Conservation (phyloP, 2,329 filamentous ascomycete genomes). For the Calonectria fujianensis region DNA sequence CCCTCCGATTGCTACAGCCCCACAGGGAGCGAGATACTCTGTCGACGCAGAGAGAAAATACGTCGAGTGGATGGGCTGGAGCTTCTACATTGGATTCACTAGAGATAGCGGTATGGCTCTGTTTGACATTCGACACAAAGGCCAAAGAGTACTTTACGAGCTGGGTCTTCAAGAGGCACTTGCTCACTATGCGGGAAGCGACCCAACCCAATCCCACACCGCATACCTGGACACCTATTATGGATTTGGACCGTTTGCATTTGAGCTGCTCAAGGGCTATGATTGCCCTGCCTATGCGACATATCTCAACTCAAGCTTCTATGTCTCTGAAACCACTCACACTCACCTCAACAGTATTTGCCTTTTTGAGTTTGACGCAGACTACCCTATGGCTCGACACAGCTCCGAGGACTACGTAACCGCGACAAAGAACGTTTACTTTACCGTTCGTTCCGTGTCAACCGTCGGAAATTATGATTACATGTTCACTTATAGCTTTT, state of each 20-base stretch:
- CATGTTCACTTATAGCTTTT: slow-evolving; percentile 61
- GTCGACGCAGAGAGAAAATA: slow-evolving; percentile 35
- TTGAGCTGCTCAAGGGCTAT: slow-evolving; percentile 67
- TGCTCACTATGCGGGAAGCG: slow-evolving; percentile 70
- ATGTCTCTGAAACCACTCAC: slow-evolving; percentile 64
- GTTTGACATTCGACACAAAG: slow-evolving; percentile 72
- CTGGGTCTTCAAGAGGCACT: slow-evolving; percentile 73
- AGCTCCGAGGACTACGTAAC: slow-evolving; percentile 33
- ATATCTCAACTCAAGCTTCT: slow-evolving; percentile 69
- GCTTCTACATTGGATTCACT: slow-evolving; percentile 71
- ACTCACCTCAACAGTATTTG: slow-evolving; percentile 72
- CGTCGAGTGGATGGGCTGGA: slow-evolving; percentile 40
- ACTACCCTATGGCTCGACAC: slow-evolving; percentile 67
- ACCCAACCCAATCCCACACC: slow-evolving; percentile 67
- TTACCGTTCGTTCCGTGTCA: slow-evolving; percentile 30
- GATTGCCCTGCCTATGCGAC: slow-evolving; percentile 72
- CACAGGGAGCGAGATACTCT: slow-evolving; percentile 31
- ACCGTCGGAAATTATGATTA: slow-evolving; percentile 67
- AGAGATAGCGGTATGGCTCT: slow-evolving; percentile 69
- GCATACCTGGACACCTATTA: slow-evolving; percentile 69
- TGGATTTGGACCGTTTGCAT: slow-evolving; percentile 67
- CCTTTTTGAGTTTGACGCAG: slow-evolving; percentile 71
- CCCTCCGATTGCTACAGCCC: slow-evolving; percentile 16
- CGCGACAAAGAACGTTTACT: slow-evolving; percentile 34
- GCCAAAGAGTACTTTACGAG: slow-evolving; percentile 74